Evolutionary conservation across 176 grass and related monocot species (phyloP).

Genomic region (Oryza nivara): DNA sequence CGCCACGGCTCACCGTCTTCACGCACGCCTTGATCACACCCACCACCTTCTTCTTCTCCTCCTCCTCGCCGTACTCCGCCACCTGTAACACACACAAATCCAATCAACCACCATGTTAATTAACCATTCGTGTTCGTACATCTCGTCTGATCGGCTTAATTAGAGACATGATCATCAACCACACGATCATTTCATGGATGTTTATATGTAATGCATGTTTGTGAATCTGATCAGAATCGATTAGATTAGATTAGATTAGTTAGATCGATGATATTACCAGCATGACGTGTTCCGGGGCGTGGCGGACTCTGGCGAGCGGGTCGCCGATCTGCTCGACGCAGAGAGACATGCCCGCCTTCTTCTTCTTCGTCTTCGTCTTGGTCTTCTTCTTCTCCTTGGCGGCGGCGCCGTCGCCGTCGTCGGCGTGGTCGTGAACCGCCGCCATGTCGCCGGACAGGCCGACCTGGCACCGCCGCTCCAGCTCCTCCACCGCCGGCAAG

Average conservation of each 20-base stretch:
- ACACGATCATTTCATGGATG: no score
- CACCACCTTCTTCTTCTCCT: conserved; percentile 47
- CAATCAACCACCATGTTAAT: not conserved
- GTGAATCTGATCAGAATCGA: not conserved
- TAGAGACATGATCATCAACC: not conserved
- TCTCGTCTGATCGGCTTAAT: not conserved
- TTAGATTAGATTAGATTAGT: not conserved
- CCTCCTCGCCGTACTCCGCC: conserved; percentile 49
- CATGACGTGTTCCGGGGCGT: conserved; percentile 72
- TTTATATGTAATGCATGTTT: not conserved
- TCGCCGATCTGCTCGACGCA: conserved; percentile 62
- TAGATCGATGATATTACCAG: conserved; percentile 49
- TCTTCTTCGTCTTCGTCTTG: conserved; percentile 19
- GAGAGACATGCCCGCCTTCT: conserved; percentile 51
- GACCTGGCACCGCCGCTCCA: conserved; percentile 64
- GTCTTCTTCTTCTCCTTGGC: not conserved
- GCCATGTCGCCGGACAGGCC: conserved; percentile 38
- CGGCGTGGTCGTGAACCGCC: not conserved
- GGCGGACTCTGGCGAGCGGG: conserved; percentile 61
- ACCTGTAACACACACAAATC: conserved; percentile 32
- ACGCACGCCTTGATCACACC: conserved; percentile 67
- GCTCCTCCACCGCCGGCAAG: conserved; percentile 53
- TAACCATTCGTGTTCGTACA: not conserved
- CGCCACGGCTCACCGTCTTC: conserved; percentile 50
- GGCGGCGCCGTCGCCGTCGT: not conserved